phyloP scores from a whole-genome alignment of 2,329 filamentous ascomycete species.

The Akanthomyces lecanii region DNA sequence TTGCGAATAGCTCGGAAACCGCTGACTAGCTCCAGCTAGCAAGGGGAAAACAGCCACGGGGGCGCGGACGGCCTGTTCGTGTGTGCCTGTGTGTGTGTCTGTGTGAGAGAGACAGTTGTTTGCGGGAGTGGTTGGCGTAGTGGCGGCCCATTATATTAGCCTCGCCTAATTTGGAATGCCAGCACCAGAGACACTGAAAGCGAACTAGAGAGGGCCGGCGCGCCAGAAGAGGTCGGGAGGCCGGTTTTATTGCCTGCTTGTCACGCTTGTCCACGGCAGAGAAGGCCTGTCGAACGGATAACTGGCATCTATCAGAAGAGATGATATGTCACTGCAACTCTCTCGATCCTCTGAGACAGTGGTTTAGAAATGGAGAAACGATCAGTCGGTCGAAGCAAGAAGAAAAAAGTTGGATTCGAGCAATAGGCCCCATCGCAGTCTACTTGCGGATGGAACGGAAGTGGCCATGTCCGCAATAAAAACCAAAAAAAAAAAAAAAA shows the following conservation, averaged over 20 bases:
- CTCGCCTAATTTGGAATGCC: slow-evolving; percentile 7
- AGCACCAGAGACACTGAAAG: neutral
- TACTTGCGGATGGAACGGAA: slow-evolving; percentile 10
- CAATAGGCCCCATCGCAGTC: no score
- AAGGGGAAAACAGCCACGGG: neutral
- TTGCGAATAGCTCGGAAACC: neutral
- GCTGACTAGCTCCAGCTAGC: no score
- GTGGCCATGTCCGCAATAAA: slow-evolving; percentile 3
- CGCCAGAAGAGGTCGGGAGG: neutral
- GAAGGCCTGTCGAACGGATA: no score
- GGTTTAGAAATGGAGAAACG: neutral
- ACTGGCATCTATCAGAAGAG: no score
- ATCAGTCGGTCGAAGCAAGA: no score
- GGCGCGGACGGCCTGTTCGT: neutral
- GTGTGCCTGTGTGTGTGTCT: neutral
- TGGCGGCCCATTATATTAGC: neutral
- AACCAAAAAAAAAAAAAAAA: neutral
- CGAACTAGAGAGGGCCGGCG: neutral
- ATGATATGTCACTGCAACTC: neutral
- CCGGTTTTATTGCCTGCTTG: no score
- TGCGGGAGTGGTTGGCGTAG: neutral
- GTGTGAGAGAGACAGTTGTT: neutral
- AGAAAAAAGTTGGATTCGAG: no score
- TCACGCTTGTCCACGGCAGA: no score
- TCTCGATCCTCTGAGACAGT: neutral